Percentiles rank a stretch among this genome's conserved stretches.
These are phyloP conservation scores for Nakataea oryzae DNA, from an alignment of 2,329 filamentous ascomycete species.

Conservation along the genomic window DNA sequence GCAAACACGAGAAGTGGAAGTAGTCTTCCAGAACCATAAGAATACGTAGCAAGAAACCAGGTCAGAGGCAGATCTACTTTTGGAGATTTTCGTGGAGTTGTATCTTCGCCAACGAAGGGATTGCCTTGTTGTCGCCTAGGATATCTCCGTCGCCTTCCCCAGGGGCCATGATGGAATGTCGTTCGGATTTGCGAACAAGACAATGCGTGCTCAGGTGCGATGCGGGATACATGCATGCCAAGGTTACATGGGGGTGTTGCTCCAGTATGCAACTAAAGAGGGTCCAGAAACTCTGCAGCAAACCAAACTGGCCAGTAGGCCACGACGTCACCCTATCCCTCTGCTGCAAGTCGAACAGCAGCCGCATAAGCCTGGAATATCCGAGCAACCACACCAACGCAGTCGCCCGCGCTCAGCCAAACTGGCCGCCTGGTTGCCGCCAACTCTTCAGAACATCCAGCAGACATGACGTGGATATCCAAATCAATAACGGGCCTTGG, in stretches of 20 bases:
- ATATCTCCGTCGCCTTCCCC: background rate
- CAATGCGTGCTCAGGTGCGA: background rate
- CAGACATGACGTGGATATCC: constrained; percentile 59
- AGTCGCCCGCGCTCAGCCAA: background rate
- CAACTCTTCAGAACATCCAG: background rate
- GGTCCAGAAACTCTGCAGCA: background rate
- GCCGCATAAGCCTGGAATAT: no score
- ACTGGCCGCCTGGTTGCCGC: background rate
- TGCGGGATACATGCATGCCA: background rate
- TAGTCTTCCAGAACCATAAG: background rate
- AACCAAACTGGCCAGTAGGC: background rate
- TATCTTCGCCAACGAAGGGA: background rate
- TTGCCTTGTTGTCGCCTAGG: background rate
- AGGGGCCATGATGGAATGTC: background rate
- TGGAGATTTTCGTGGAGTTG: background rate
- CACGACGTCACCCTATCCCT: background rate
- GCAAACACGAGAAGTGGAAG: background rate
- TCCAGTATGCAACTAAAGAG: background rate
- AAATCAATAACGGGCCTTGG: constrained; percentile 64
- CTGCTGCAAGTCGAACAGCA: background rate
- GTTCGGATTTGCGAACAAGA: background rate
- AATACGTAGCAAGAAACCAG: background rate
- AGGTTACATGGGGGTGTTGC: no score
- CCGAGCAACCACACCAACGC: background rate
- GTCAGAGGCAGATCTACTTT: background rate